phyloP scores from a whole-genome alignment of 1,284 basidiomycete genomes.

The Apiotrichum laibachii region DNA sequence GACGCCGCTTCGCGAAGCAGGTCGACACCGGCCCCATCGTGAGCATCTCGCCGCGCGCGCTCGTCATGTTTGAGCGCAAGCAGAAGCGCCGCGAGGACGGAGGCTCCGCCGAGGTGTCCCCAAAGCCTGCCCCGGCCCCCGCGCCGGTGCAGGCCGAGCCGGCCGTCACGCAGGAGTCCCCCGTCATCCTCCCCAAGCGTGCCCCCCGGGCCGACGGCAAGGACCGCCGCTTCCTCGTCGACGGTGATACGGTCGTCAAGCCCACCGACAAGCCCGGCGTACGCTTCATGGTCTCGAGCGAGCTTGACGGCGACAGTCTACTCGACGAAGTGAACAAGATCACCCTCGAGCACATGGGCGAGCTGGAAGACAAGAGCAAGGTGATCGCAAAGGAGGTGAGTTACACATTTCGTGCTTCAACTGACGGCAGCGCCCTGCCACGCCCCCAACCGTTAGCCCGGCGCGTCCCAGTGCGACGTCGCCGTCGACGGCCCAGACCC shows the following conservation, averaged over 20 bases:
- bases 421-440: constrained; percentile 30
- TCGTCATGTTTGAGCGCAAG: constrained; percentile 36
- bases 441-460: constrained; percentile 22
- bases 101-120: not conserved
- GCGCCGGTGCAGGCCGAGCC: constrained; percentile 5
- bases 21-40: constrained; percentile 31
- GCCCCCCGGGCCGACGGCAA: not conserved
- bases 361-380: constrained; percentile 30
- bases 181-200: not conserved
- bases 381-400: constrained; percentile 26
- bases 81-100: constrained; percentile 26
- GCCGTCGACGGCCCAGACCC: constrained; percentile 12
- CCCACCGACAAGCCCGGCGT: constrained; percentile 16
- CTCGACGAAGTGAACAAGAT: constrained; percentile 52
- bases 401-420: not conserved
- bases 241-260: not conserved
- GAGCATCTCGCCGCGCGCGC: constrained; percentile 36
- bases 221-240: constrained; percentile 3
- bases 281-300: constrained; percentile 51
- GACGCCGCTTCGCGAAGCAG: constrained; percentile 31
- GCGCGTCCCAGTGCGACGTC: constrained; percentile 24
- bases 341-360: constrained; percentile 46
- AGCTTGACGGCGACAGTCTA: constrained; percentile 50
- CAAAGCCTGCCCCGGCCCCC: not conserved
- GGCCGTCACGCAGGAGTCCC: not conserved